phyloP scores from a whole-genome alignment of 83 land plant species.

The Picea engelmannii region DNA sequence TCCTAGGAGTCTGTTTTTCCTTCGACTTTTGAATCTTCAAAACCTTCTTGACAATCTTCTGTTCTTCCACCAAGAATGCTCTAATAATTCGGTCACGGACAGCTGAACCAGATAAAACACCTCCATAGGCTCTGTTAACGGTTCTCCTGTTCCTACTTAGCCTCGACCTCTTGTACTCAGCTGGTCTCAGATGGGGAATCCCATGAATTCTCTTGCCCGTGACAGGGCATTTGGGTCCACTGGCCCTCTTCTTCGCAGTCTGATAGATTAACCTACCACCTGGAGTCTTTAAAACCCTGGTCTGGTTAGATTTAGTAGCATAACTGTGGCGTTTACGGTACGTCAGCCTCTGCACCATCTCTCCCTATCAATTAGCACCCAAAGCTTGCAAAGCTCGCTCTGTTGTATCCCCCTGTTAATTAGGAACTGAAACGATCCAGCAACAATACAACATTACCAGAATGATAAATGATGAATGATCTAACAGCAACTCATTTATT shows the following conservation, averaged over 20 bases:
- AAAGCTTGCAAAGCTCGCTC: too few species aligned
- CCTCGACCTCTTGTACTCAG: constrained; percentile 67
- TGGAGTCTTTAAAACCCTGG: constrained; percentile 75
- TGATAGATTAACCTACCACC: constrained; percentile 75
- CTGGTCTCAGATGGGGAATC: constrained; percentile 74
- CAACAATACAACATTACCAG: too few species aligned
- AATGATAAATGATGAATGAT: too few species aligned
- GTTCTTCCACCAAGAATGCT: background rate
- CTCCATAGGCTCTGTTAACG: constrained; percentile 78
- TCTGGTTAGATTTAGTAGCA: constrained; percentile 85
- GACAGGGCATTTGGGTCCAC: constrained; percentile 62
- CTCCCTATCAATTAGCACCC: background rate
- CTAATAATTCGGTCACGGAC: background rate
- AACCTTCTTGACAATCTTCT: constrained; percentile 8
- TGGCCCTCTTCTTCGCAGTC: constrained; percentile 57
- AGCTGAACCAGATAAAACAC: constrained; percentile 51
- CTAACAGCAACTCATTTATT: too few species aligned
- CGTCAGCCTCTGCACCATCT: constrained; percentile 79
- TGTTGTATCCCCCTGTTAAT: too few species aligned
- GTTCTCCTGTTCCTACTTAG: constrained; percentile 64
- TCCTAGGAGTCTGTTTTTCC: constrained; percentile 1
- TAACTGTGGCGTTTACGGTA: constrained; percentile 83
- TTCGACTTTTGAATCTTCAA: background rate
- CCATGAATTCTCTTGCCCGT: constrained; percentile 74
- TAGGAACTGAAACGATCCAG: too few species aligned